These are phyloP conservation scores for Penicillium ucsense DNA, from an alignment of 495 filamentous ascomycete genomes.

Conservation along the genomic window DNA sequence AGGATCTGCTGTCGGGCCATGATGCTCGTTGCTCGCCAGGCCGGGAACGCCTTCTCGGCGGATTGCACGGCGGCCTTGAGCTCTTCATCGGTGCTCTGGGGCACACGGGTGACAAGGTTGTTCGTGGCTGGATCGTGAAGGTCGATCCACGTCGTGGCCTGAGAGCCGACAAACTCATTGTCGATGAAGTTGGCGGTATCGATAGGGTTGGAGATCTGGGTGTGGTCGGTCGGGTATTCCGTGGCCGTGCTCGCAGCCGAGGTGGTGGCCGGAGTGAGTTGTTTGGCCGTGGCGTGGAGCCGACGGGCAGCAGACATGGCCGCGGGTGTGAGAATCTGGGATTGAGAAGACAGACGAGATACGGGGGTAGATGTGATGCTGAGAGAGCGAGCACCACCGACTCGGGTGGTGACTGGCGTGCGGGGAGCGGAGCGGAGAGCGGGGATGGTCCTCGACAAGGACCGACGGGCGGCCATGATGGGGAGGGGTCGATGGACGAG, in stretches of 20 bases:
- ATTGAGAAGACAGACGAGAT: conserved; percentile 11
- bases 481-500: no score
- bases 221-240: conserved; percentile 73
- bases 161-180: conserved; percentile 76
- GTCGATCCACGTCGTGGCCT: conserved; percentile 77
- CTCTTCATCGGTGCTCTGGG: conserved; percentile 87
- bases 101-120: conserved; percentile 95
- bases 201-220: conserved; percentile 59
- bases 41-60: conserved; percentile 81
- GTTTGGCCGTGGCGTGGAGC: conserved; percentile 53
- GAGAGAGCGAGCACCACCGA: conserved; percentile 21
- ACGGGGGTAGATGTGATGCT: conserved; percentile 18
- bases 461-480: conserved; percentile 39
- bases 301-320: conserved; percentile 22
- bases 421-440: conserved; percentile 39
- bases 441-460: conserved; percentile 33
- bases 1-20: conserved; percentile 88
- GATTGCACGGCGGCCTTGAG: conserved; percentile 78
- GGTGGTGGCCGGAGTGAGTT: conserved; percentile 45
- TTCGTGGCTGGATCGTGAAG: conserved; percentile 94
- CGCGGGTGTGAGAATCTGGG: conserved; percentile 6
- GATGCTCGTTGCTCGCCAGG: conserved; percentile 76
- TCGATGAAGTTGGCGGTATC: conserved; percentile 89
- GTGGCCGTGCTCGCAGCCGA: conserved; percentile 51
- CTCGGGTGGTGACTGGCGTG: conserved; percentile 23